A percentile compares a stretch with the other conserved stretches of the same genome.
phyloP scores from a whole-genome alignment of 345 rosid species.

The Moringa oleifera region DNA sequence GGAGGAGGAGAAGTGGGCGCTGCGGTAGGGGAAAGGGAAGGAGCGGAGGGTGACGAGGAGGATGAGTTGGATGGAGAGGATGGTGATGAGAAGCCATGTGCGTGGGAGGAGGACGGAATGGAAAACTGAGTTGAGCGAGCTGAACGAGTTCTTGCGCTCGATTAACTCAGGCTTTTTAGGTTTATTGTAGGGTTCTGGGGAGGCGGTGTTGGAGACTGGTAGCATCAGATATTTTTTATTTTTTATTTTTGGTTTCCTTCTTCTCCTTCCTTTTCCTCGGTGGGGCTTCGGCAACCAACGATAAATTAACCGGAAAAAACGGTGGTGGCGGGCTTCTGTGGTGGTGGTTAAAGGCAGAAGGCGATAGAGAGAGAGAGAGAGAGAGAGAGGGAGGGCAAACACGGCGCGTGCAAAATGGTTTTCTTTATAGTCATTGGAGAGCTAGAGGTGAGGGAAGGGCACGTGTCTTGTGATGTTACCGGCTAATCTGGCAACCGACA shows the following conservation, averaged over 20 bases:
- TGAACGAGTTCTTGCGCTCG: constrained; percentile 40
- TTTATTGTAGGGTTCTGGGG: constrained; percentile 39
- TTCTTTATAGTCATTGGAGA: constrained; percentile 15
- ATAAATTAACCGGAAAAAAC: too few species aligned
- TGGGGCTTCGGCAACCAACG: too few species aligned
- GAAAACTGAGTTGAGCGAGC: constrained; percentile 28
- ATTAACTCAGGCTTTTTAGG: constrained; percentile 25
- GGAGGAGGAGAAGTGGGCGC: constrained; percentile 25
- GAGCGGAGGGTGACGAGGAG: constrained; percentile 54
- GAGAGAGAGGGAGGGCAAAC: constrained; percentile 18
- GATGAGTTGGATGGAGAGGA: constrained; percentile 57
- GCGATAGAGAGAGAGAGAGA: constrained; percentile 15
- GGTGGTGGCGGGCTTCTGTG: constrained; percentile 12
- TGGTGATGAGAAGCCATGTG: constrained; percentile 49
- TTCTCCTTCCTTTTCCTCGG: constrained; percentile 7
- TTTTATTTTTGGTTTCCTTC: too few species aligned
- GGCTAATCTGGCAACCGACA: constrained; percentile 32
- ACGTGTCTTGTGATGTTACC: constrained; percentile 27
- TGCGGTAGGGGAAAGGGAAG: constrained; percentile 33
- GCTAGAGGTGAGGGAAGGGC: constrained; percentile 19
- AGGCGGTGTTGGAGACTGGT: constrained; percentile 36
- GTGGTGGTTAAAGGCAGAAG: constrained; percentile 9
- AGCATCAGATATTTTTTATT: constrained; percentile 33
- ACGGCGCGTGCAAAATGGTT: constrained; percentile 19
- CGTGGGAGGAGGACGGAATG: constrained; percentile 40